Evolutionary conservation across 2,329 filamentous ascomycete genomes (phyloP).

Genomic region (Clarireedia homoeocarpa): DNA sequence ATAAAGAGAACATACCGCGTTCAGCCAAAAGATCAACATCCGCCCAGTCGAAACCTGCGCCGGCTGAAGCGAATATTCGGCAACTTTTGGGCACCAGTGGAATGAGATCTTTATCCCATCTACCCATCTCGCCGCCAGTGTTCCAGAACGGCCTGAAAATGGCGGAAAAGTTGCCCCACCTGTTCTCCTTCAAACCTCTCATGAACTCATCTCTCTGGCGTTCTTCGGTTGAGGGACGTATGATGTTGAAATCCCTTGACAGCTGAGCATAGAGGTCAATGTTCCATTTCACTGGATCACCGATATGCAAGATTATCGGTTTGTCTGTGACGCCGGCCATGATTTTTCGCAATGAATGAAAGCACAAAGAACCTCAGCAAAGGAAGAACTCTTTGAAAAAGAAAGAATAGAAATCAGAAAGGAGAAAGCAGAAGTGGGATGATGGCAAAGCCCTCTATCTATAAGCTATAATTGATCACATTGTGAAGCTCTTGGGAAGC

Average conservation of each 20-base stretch:
- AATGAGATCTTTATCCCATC: constrained; percentile 53
- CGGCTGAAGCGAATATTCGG: constrained; percentile 50
- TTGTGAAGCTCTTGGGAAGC: not conserved
- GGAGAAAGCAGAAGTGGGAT: not conserved
- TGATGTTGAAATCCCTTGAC: constrained; percentile 34
- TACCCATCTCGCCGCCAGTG: constrained; percentile 57
- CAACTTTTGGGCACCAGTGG: constrained; percentile 43
- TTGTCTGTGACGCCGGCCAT: constrained; percentile 11
- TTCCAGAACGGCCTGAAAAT: constrained; percentile 55
- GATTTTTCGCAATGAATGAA: not conserved
- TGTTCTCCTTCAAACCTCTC: constrained; percentile 39
- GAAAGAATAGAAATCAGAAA: not conserved
- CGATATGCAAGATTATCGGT: constrained; percentile 28
- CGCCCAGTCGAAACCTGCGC: constrained; percentile 57
- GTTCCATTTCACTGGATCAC: constrained; percentile 29
- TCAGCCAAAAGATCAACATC: constrained; percentile 52
- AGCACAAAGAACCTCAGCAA: not conserved
- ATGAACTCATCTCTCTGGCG: constrained; percentile 43
- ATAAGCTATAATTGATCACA: not conserved
- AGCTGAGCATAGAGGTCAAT: constrained; percentile 29
- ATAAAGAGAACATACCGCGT: constrained; percentile 32
- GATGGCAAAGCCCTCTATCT: not conserved
- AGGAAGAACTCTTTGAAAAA: not conserved
- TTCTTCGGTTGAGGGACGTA: constrained; percentile 43
- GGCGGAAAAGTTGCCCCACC: constrained; percentile 46